Evolutionary conservation across 179 eudicot species (phyloP), one percentile per base, ranked within the genome.

Genomic region (Actinidia polygama): DNA sequence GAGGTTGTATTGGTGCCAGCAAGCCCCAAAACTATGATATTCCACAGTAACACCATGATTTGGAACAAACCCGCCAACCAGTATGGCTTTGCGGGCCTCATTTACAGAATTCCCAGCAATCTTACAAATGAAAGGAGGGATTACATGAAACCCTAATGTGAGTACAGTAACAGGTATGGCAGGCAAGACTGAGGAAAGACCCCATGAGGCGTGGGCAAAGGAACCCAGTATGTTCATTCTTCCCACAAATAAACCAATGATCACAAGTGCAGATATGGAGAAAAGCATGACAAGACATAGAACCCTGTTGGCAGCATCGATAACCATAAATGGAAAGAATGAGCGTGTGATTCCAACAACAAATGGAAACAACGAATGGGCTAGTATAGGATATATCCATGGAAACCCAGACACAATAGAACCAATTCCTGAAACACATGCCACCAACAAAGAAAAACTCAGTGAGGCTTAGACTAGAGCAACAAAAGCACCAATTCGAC

Each of bases 91-190:
- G 53, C 90, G 86, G 61, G 92, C 93, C 26, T 93, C 93, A 0
- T 82, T 18, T 0, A 92, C 62, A 10, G 90, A 86, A 16, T 87
- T 85, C 26, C 93, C 94, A 70, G 91, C 92, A 78, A 93, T 61
- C 77, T 86, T 93, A 84, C 96, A 93, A 14, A 93, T 84, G 58
- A 91, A 93, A 57, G 96, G 94, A 57, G 96, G 91, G 82, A 91
- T 88, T 10, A 91, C 94, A 86, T 93, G 96, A 86, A 93, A 93
- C n/a, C 96, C 94, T 83, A 93, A 83, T 12, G 94, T 91, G 61
- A 93, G 92, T 11, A 91, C 94, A 72, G 92, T 85, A 36, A 93
- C 91, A 66, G 96, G 94, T 83, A 93, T 86, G 9, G 93, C 92
- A 88, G 94, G 94, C 70, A 93, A 84, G 66, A 93, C 69, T 12